A percentile compares a stretch with the other conserved stretches of the same genome.
These are phyloP conservation scores for Epicoccum sorghinum DNA, from an alignment of 2,329 filamentous ascomycete species.

Conservation along the genomic window DNA sequence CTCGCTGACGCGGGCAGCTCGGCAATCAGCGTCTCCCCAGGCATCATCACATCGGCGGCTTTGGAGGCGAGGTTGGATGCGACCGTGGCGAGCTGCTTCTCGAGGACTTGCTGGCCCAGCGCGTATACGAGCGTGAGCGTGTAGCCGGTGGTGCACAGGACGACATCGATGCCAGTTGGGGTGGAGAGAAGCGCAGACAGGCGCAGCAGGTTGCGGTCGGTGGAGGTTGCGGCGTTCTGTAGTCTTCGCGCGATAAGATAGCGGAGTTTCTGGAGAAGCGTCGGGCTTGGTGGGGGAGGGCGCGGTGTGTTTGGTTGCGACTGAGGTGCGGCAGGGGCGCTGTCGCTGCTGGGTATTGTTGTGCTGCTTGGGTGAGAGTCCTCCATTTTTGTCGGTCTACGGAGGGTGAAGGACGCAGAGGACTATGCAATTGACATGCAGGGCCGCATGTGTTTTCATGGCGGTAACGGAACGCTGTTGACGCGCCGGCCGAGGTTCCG, in stretches of 20 bases:
- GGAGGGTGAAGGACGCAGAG: not conserved
- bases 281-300: conserved; percentile 8
- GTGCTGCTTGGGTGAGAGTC: conserved; percentile 26
- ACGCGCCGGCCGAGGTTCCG: conserved; percentile 6
- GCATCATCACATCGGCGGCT: conserved; percentile 47
- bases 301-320: conserved; percentile 17
- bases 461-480: conserved; percentile 5
- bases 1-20: conserved; percentile 41
- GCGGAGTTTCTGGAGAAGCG: conserved; percentile 21
- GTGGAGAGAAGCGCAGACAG: conserved; percentile 48
- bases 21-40: conserved; percentile 51
- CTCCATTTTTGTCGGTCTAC: conserved; percentile 20
- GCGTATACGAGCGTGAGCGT: conserved; percentile 51
- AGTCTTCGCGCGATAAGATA: conserved; percentile 26
- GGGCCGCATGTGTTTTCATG: not conserved
- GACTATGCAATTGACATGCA: not conserved
- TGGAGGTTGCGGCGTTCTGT: conserved; percentile 25
- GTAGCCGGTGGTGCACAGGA: conserved; percentile 53
- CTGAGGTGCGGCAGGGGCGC: conserved; percentile 10
- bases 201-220: conserved; percentile 43
- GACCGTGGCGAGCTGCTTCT: conserved; percentile 41
- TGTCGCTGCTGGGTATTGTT: conserved; percentile 29
- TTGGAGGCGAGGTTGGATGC: conserved; percentile 47
- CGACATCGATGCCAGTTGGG: conserved; percentile 48
- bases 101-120: conserved; percentile 47